Percentiles rank a stretch among this genome's conserved stretches.
Evolutionary conservation across 352 stramenopile species (phyloP).

Genomic region (Pythium myriotylum): DNA sequence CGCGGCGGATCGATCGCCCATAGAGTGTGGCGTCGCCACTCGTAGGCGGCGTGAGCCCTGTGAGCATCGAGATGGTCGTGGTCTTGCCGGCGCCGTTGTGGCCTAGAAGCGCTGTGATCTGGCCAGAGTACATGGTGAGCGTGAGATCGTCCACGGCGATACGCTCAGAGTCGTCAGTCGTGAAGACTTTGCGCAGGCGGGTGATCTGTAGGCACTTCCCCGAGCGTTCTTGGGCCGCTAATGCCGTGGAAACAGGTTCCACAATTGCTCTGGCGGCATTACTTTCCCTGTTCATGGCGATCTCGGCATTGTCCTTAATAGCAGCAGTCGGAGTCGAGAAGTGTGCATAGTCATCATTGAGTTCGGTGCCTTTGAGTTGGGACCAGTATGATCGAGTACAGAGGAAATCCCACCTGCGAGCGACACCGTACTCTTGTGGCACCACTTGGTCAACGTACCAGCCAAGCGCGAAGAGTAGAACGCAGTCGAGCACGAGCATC

Average conservation of each 20-base stretch:
- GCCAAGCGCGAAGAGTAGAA: constrained; percentile 79
- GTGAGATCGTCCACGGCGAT: constrained; percentile 65
- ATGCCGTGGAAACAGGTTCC: constrained; percentile 48
- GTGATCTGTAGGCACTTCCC: constrained; percentile 73
- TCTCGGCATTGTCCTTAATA: background rate
- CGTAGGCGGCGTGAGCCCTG: constrained; percentile 61
- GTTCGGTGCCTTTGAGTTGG: constrained; percentile 31
- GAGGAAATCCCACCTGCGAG: constrained; percentile 90
- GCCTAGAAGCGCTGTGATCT: constrained; percentile 74
- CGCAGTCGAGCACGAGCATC: constrained; percentile 72
- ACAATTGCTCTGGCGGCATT: background rate
- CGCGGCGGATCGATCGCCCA: constrained; percentile 63
- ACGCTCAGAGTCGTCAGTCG: constrained; percentile 87
- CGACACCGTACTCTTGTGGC: constrained; percentile 89
- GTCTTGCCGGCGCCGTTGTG: constrained; percentile 84
- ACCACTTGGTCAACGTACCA: constrained; percentile 93
- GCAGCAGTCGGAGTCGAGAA: constrained; percentile 30
- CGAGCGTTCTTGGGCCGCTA: constrained; percentile 43
- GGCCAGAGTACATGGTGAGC: constrained; percentile 54
- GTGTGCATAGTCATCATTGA: constrained; percentile 35
- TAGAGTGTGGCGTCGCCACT: constrained; percentile 70
- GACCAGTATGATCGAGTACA: constrained; percentile 51
- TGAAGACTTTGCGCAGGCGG: constrained; percentile 72
- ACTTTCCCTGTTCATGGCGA: background rate
- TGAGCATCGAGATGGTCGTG: constrained; percentile 79